These are phyloP conservation scores for Williopsis jadinii DNA, from an alignment of 1,139 yeast genomes.

Conservation along the genomic window DNA sequence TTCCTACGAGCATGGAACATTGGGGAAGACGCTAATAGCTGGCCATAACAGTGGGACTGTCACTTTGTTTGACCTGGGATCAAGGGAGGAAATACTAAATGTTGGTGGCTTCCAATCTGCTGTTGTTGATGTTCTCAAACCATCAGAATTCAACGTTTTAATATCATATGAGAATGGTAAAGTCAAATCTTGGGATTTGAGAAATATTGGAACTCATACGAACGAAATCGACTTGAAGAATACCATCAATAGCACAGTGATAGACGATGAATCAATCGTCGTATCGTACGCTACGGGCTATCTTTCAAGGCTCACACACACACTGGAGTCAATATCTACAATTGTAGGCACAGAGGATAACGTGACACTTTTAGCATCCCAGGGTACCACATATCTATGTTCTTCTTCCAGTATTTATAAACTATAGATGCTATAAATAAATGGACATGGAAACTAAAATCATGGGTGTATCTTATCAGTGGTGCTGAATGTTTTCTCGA, in stretches of 20 bases:
- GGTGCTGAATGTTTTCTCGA: too few species aligned
- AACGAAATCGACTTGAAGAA: conserved; percentile 2
- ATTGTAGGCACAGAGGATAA: conserved; percentile 4
- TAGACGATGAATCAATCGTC: not conserved
- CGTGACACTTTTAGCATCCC: not conserved
- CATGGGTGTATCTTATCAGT: too few species aligned
- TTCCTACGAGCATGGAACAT: conserved; percentile 33
- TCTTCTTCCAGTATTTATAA: too few species aligned
- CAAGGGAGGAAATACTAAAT: conserved; percentile 19
- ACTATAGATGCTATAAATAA: too few species aligned
- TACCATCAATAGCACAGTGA: not conserved
- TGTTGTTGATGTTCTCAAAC: conserved; percentile 13
- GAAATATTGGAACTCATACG: conserved; percentile 15
- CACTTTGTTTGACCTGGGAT: conserved; percentile 30
- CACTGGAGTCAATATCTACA: not conserved
- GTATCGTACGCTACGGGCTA: conserved; percentile 8
- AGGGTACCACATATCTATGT: too few species aligned
- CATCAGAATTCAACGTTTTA: conserved; percentile 20
- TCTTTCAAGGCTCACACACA: not conserved
- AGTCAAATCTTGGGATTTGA: conserved; percentile 35
- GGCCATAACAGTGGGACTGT: conserved; percentile 47
- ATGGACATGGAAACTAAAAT: too few species aligned
- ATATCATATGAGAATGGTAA: conserved; percentile 44
- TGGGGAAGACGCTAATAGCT: conserved; percentile 32
- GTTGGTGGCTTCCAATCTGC: conserved; percentile 16